phyloP scores from a whole-genome alignment of 805 yeast genomes.

The Phaffomyces opuntiae region DNA sequence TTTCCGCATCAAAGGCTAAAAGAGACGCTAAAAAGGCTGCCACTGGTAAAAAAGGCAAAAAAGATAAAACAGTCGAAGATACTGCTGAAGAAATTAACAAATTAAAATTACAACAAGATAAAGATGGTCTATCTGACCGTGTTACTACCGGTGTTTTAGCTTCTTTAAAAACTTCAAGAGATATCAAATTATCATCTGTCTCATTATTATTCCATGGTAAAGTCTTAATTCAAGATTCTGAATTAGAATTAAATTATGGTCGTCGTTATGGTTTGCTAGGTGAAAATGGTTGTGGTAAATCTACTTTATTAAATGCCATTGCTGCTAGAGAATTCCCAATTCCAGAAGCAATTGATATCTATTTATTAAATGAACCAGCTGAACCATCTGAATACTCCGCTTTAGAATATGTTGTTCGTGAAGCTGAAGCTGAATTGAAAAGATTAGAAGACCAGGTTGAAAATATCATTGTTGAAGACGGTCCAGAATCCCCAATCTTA shows the following conservation, averaged over 20 bases:
- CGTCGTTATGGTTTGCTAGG: slow-evolving; percentile 97
- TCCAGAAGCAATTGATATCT: slow-evolving; percentile 87
- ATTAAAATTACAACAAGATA: slow-evolving; percentile 88
- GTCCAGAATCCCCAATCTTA: slow-evolving; percentile 83
- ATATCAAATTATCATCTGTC: slow-evolving; percentile 83
- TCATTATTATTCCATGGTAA: slow-evolving; percentile 96
- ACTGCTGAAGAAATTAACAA: slow-evolving; percentile 73
- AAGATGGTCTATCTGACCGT: slow-evolving; percentile 92
- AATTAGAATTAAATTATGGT: slow-evolving; percentile 90
- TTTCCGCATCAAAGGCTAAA: slow-evolving; percentile 92
- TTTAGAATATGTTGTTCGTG: slow-evolving; percentile 91
- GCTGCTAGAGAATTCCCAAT: slow-evolving; percentile 96
- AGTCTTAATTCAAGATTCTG: slow-evolving; percentile 88
- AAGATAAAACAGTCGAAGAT: slow-evolving; percentile 40
- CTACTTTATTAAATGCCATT: slow-evolving; percentile 85
- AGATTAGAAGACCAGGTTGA: slow-evolving; percentile 88
- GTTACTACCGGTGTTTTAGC: slow-evolving; percentile 96
- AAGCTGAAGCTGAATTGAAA: slow-evolving; percentile 90
- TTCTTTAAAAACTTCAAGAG: slow-evolving; percentile 84
- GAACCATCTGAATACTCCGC: slow-evolving; percentile 90
- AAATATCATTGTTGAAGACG: slow-evolving; percentile 80
- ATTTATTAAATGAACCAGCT: slow-evolving; percentile 95
- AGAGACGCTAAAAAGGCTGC: slow-evolving; percentile 95
- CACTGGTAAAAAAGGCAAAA: slow-evolving; percentile 62
- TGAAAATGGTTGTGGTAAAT: slow-evolving; percentile 98